Evolutionary conservation across 805 yeast species (phyloP).

Genomic region (Pichia insulana): DNA sequence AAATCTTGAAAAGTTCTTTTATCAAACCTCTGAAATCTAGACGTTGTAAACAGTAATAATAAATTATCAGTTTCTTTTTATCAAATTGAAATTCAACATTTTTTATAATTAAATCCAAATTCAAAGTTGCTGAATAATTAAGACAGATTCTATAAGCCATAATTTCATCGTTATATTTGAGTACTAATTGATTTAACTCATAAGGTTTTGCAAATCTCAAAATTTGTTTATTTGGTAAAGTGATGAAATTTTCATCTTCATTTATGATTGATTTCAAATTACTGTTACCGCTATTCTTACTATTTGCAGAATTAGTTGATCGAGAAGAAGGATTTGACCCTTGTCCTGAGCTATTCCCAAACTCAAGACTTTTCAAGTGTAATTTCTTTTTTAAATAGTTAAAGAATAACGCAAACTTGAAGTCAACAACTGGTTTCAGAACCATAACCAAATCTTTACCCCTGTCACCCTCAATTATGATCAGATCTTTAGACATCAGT

Average conservation of each 20-base stretch:
- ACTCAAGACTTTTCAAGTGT: slow-evolving; percentile 45
- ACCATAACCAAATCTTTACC: slow-evolving; percentile 75
- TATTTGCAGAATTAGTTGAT: slow-evolving; percentile 18
- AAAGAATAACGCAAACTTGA: slow-evolving; percentile 60
- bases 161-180: slow-evolving; percentile 62
- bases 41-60: slow-evolving; percentile 55
- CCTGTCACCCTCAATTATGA: slow-evolving; percentile 75
- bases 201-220: slow-evolving; percentile 67
- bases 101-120: slow-evolving; percentile 48
- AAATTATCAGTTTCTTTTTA: slow-evolving; percentile 66
- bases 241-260: slow-evolving; percentile 51
- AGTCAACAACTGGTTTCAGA: slow-evolving; percentile 52
- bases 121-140: slow-evolving; percentile 31
- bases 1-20: slow-evolving; percentile 63
- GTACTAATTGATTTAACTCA: slow-evolving; percentile 53
- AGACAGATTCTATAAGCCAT: slow-evolving; percentile 61
- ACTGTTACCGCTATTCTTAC: slow-evolving; percentile 8
- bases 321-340: slow-evolving; percentile 16
- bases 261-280: slow-evolving; percentile 32
- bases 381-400: slow-evolving; percentile 68
- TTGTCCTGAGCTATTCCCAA: slow-evolving; percentile 24
- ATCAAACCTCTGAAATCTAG: slow-evolving; percentile 68
- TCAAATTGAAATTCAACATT: slow-evolving; percentile 81
- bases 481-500: slow-evolving; percentile 54
- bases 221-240: slow-evolving; percentile 72